Percentiles rank a stretch among this genome's conserved stretches.
These are phyloP conservation scores for Pseudonitzschia multistriata DNA, from an alignment of 108 stramenopile species.

Conservation along the genomic window DNA sequence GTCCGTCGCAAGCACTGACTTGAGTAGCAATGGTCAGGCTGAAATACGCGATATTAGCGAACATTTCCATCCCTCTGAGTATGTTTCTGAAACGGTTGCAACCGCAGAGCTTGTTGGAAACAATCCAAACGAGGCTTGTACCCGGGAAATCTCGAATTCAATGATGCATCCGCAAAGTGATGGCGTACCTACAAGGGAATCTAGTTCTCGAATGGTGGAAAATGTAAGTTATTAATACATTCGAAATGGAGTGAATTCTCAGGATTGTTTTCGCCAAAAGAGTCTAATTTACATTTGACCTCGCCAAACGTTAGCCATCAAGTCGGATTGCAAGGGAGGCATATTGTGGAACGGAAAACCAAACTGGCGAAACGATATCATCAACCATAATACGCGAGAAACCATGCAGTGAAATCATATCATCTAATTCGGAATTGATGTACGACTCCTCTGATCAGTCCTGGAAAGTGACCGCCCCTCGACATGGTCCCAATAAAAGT, in stretches of 20 bases:
- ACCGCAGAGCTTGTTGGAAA: conserved; percentile 14
- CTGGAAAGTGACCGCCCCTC: conserved; percentile 59
- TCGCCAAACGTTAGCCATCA: too few relatives aligned
- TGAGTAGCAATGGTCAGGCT: conserved; percentile 14
- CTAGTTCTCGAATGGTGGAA: not conserved
- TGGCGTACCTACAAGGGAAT: too few relatives aligned
- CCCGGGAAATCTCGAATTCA: not conserved
- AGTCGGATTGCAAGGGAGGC: too few relatives aligned
- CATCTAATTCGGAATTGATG: not conserved
- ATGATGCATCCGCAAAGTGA: not conserved
- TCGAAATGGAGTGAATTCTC: too few relatives aligned
- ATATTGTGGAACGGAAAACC: too few relatives aligned
- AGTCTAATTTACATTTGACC: too few relatives aligned
- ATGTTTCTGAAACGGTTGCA: conserved; percentile 13
- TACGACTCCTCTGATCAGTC: conserved; percentile 23
- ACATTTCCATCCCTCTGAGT: conserved; percentile 39
- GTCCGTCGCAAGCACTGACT: not conserved
- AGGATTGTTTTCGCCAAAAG: too few relatives aligned
- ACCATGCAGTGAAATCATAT: not conserved
- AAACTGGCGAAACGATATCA: too few relatives aligned
- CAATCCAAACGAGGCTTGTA: conserved; percentile 6
- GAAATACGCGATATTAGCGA: conserved; percentile 44
- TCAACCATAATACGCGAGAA: too few relatives aligned
- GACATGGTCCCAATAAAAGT: conserved; percentile 46
- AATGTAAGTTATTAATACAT: not conserved